Base-by-base conservation (phyloP, 164 flowering plant genomes). In the Warburgia ugandensis region DNA sequence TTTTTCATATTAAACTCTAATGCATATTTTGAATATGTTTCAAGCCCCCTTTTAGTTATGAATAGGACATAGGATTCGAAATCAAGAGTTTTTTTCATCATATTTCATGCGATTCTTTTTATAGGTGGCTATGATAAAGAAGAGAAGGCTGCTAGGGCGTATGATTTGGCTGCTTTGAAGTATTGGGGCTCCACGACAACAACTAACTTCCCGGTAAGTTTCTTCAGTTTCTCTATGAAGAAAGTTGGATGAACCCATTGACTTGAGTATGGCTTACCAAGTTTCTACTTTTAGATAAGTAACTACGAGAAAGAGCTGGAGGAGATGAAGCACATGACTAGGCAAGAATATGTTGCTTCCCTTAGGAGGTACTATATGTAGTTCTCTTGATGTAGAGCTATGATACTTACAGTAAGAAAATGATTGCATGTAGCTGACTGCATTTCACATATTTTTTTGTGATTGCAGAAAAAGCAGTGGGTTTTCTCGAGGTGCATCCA, bases 101-200 rank as follows among this genome's bases (percentile, higher is more conserved):
- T 29, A 50, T 26, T 36, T 20, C 1, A 27, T 44, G 31, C 12
- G 49, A n/a, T 38, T 29, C 0, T 17, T 25, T 33, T 17, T 55
- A 3, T 54, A 90, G 97, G 97, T 40, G 97, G 97, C 35, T 90
- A 90, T 76, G 97, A 90, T 60, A 90, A 90, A 63, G 95, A 90
- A 77, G 97, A 90, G 31, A 90, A 90, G 59, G 97, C 95, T 39
- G 95, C 95, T 9, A 78, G 94, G 61, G 83, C 97, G 28, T 89
- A 89, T 60, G 97, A 89, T 77, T 79, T 89, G 68, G 97, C 95
- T 48, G 97, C 97, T 41, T 52, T 89, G 55, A 89, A 90, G 59
- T 90, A 90, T 40, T 90, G 97, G 97, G 97, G 97, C 14, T 60
- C 95, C 36, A 78, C 94, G 17, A 86, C 95, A 35, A 90, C 95